Conservation (phyloP, 2,329 filamentous ascomycete genomes). For the Aureobasidium zeae region DNA sequence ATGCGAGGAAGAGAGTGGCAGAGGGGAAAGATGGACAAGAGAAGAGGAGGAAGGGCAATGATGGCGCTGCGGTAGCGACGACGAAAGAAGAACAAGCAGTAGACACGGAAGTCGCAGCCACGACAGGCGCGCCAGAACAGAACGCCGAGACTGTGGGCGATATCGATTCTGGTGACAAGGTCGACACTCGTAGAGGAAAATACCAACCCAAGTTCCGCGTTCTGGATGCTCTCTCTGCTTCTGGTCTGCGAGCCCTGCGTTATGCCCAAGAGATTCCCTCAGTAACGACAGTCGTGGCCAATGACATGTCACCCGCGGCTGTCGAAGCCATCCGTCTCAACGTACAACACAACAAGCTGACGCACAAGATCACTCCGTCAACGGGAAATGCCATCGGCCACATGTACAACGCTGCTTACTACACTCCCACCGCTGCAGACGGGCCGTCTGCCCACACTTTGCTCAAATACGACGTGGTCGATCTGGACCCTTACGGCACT, state of each 20-base stretch:
- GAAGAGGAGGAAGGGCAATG: constrained; percentile 29
- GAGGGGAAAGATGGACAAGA: constrained; percentile 27
- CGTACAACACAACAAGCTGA: constrained; percentile 69
- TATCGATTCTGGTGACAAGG: background rate
- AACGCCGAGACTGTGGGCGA: background rate
- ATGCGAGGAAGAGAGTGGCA: constrained; percentile 22
- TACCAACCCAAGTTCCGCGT: constrained; percentile 57
- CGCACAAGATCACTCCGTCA: constrained; percentile 60
- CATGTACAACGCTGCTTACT: constrained; percentile 60
- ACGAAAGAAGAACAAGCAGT: constrained; percentile 17
- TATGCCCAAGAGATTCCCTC: constrained; percentile 89
- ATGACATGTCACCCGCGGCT: constrained; percentile 61
- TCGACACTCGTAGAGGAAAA: constrained; percentile 21
- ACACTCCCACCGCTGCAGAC: constrained; percentile 20
- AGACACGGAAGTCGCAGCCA: constrained; percentile 13
- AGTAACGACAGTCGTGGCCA: constrained; percentile 52
- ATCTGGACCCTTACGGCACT: constrained; percentile 91
- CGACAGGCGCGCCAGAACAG: constrained; percentile 14
- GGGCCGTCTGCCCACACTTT: constrained; percentile 29
- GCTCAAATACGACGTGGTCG: constrained; percentile 77
- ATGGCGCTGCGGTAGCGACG: constrained; percentile 15
- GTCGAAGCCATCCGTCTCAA: constrained; percentile 66
- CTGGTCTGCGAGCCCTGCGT: constrained; percentile 78
- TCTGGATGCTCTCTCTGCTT: constrained; percentile 88
- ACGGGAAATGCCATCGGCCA: constrained; percentile 78